Conservation (phyloP, 495 filamentous ascomycete genomes). For the Aspergillus baeticus region DNA sequence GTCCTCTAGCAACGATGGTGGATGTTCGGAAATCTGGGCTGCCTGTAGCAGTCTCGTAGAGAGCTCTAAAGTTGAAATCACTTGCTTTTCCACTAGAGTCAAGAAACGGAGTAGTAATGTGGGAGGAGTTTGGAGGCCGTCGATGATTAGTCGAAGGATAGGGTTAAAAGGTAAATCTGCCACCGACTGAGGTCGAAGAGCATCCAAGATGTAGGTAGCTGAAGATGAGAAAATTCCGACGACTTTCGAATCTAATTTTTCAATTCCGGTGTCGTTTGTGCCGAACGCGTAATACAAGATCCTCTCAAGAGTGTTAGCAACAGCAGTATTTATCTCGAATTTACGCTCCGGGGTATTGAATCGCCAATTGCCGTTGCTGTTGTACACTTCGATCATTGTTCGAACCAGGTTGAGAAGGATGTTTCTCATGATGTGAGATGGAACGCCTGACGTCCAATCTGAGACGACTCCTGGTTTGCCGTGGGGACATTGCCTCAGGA, state of each 20-base stretch:
- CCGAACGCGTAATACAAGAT: constrained; percentile 71
- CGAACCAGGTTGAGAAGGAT: constrained; percentile 70
- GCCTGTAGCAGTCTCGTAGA: constrained; percentile 66
- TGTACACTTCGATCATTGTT: constrained; percentile 74
- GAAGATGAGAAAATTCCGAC: constrained; percentile 64
- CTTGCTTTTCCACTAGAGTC: constrained; percentile 58
- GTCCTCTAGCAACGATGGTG: constrained; percentile 65
- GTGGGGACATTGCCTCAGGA: constrained; percentile 63
- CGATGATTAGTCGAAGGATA: constrained; percentile 66
- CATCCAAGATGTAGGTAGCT: constrained; percentile 71
- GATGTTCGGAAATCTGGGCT: constrained; percentile 59
- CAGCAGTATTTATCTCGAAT: constrained; percentile 54
- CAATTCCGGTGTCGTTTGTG: constrained; percentile 55
- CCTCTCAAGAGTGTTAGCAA: constrained; percentile 67
- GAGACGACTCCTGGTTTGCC: constrained; percentile 51
- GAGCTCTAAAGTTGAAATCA: constrained; percentile 62
- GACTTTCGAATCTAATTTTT: constrained; percentile 54
- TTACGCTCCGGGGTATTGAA: constrained; percentile 67
- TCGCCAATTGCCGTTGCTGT: constrained; percentile 79
- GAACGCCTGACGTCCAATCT: constrained; percentile 66
- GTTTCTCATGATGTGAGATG: constrained; percentile 71
- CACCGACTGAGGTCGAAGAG: constrained; percentile 67
- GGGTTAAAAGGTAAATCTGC: constrained; percentile 75
- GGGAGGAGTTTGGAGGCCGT: constrained; percentile 63
- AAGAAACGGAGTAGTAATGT: constrained; percentile 60